phyloP scores from a whole-genome alignment of 768 basidiomycete genomes.

The Hypholoma fasciculare region DNA sequence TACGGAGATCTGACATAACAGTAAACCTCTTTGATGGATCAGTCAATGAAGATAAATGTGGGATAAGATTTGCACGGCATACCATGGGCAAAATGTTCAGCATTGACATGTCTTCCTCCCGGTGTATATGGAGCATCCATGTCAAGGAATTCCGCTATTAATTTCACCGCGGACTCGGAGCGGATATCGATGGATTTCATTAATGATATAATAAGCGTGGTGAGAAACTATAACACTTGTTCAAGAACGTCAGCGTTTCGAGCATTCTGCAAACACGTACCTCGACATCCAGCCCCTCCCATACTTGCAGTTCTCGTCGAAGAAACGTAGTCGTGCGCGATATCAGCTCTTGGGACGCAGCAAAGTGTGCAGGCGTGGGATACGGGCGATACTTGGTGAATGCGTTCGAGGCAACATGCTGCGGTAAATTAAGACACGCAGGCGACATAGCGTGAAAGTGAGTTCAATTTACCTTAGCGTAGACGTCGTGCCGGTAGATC shows the following conservation, averaged over 20 bases:
- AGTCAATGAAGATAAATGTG: background rate
- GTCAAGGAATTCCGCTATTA: slow-evolving; percentile 88
- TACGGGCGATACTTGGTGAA: slow-evolving; percentile 88
- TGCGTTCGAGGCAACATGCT: slow-evolving; percentile 92
- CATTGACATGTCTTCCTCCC: slow-evolving; percentile 62
- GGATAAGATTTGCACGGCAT: background rate
- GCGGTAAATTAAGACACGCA: slow-evolving; percentile 5
- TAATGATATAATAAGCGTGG: slow-evolving; percentile 83
- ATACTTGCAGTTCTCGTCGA: slow-evolving; percentile 83
- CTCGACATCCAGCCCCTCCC: slow-evolving; percentile 90
- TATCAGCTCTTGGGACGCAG: slow-evolving; percentile 72
- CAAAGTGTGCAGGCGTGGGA: slow-evolving; percentile 83
- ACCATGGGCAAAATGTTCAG: slow-evolving; percentile 97
- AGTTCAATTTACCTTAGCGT: slow-evolving; percentile 70
- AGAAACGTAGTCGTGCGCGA: slow-evolving; percentile 79
- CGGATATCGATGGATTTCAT: slow-evolving; percentile 95
- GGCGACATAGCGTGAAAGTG: slow-evolving; percentile 1
- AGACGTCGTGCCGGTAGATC: slow-evolving; percentile 79
- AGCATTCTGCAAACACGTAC: slow-evolving; percentile 34
- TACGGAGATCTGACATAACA: slow-evolving; percentile 87
- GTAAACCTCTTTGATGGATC: slow-evolving; percentile 70
- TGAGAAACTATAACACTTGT: slow-evolving; percentile 68
- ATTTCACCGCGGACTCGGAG: slow-evolving; percentile 81
- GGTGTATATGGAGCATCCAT: slow-evolving; percentile 60
- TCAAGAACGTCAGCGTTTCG: slow-evolving; percentile 3